Conservation (phyloP, 441 rosid species). For the Iberis amara region DNA sequence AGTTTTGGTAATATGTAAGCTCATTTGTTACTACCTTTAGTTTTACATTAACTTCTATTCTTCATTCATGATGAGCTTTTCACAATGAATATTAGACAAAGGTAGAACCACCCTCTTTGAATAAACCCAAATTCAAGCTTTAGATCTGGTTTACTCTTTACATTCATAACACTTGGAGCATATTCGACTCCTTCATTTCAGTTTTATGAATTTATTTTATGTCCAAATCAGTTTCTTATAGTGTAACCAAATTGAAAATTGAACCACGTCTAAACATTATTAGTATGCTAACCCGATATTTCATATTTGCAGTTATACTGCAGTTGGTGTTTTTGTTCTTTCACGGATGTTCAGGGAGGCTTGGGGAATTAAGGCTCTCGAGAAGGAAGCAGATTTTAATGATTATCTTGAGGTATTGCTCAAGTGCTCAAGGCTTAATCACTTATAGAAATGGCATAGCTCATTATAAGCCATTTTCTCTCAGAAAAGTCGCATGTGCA, state of each 20-base stretch:
- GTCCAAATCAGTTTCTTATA: no score
- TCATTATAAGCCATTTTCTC: slow-evolving; percentile 20
- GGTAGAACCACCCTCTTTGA: no score
- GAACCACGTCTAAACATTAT: neutral
- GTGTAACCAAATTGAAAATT: no score
- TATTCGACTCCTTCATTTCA: no score
- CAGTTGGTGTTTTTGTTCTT: slow-evolving; percentile 95
- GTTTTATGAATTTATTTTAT: no score
- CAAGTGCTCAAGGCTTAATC: slow-evolving; percentile 10
- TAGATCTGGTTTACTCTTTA: no score
- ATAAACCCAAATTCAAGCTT: no score
- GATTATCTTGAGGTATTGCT: slow-evolving; percentile 72
- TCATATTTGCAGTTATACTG: slow-evolving; percentile 66
- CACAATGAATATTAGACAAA: no score
- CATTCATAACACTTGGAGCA: no score
- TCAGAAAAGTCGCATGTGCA: slow-evolving; percentile 69
- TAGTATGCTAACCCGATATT: slow-evolving; percentile 17
- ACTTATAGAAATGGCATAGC: slow-evolving; percentile 13
- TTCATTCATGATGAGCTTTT: no score
- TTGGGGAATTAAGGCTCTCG: slow-evolving; percentile 73
- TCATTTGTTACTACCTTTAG: slow-evolving; percentile 13
- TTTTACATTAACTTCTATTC: slow-evolving; percentile 5
- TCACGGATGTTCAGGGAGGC: slow-evolving; percentile 81
- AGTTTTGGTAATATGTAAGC: slow-evolving; percentile 89
- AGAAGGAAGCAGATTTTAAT: slow-evolving; percentile 70